These are phyloP conservation scores for Pseudoneurospora amorphoporcata DNA, from an alignment of 495 filamentous ascomycete species.

Conservation along the genomic window DNA sequence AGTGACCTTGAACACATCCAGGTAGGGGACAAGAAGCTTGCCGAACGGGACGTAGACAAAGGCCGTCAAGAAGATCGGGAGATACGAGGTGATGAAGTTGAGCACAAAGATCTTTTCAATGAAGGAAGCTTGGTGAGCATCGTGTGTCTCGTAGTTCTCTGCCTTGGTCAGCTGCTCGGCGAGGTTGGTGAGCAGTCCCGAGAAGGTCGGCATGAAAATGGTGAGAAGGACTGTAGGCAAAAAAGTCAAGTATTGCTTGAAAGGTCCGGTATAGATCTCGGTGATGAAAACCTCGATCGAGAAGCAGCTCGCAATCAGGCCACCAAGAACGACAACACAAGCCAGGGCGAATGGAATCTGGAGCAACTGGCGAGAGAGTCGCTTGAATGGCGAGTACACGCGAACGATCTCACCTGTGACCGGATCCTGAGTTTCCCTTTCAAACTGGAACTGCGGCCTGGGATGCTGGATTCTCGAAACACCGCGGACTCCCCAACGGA, in stretches of 20 bases:
- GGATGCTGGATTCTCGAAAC: conserved; percentile 74
- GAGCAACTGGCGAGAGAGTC: conserved; percentile 68
- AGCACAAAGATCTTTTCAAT: conserved; percentile 88
- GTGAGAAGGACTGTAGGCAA: conserved; percentile 80
- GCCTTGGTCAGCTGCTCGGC: conserved; percentile 72
- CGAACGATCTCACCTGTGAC: conserved; percentile 74
- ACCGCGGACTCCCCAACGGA: conserved; percentile 85
- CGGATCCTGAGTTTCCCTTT: conserved; percentile 64
- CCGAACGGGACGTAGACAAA: conserved; percentile 97
- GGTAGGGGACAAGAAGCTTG: conserved; percentile 72
- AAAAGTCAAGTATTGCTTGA: conserved; percentile 76
- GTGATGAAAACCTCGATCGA: conserved; percentile 93
- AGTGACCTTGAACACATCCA: conserved; percentile 76
- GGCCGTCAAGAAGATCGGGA: conserved; percentile 83
- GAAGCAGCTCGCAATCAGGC: conserved; percentile 79
- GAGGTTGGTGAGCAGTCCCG: conserved; percentile 60
- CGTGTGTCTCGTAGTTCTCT: conserved; percentile 86
- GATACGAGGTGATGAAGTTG: conserved; percentile 96
- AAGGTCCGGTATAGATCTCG: conserved; percentile 85
- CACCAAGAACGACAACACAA: conserved; percentile 58
- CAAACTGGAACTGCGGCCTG: conserved; percentile 67
- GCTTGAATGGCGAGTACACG: conserved; percentile 67
- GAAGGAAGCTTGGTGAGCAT: conserved; percentile 65
- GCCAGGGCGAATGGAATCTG: conserved; percentile 82
- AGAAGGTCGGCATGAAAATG: conserved; percentile 68